phyloP scores from a whole-genome alignment of 371 early-diverging fungal genomes.

The Actinomortierella ambigua region DNA sequence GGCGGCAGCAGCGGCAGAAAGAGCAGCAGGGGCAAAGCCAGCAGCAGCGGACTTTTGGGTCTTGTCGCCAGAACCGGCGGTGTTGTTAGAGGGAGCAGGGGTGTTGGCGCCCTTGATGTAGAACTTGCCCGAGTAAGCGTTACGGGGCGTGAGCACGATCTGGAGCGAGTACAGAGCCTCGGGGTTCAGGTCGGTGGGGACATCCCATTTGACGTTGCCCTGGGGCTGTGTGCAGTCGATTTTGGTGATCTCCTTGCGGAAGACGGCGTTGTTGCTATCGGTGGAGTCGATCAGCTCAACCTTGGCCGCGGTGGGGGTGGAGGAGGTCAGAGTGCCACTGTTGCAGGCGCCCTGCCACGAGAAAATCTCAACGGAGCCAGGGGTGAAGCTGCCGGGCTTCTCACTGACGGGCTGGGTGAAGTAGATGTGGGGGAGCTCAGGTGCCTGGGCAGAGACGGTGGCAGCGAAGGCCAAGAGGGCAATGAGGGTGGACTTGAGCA shows the following conservation, averaged over 20 bases:
- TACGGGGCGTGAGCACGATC: constrained; percentile 3
- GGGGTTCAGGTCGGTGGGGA: constrained; percentile 8
- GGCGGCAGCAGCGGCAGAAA: too few species aligned
- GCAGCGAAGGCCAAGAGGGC: constrained; percentile 20
- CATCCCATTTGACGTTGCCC: constrained; percentile 22
- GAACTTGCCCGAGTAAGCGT: constrained; percentile 30
- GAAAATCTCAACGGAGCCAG: constrained; percentile 21
- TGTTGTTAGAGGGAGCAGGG: neutral
- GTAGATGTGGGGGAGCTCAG: constrained; percentile 12
- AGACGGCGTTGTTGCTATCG: constrained; percentile 61
- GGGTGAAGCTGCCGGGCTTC: neutral
- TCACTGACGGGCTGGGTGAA: constrained; percentile 27
- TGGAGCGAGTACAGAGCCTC: constrained; percentile 14
- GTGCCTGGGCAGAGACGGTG: constrained; percentile 22
- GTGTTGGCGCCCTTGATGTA: constrained; percentile 11
- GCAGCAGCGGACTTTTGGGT: too few species aligned
- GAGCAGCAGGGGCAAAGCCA: too few species aligned
- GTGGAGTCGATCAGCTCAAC: constrained; percentile 55
- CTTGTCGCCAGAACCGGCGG: too few species aligned
- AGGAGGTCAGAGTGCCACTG: constrained; percentile 3
- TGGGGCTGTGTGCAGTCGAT: constrained; percentile 21
- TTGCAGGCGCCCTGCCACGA: constrained; percentile 23
- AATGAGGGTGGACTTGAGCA: constrained; percentile 33
- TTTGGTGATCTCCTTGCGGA: constrained; percentile 56
- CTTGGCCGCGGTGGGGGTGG: constrained; percentile 12